These are phyloP conservation scores for Xylaria hypoxylon DNA, from an alignment of 2,329 filamentous ascomycete species.

Conservation along the genomic window DNA sequence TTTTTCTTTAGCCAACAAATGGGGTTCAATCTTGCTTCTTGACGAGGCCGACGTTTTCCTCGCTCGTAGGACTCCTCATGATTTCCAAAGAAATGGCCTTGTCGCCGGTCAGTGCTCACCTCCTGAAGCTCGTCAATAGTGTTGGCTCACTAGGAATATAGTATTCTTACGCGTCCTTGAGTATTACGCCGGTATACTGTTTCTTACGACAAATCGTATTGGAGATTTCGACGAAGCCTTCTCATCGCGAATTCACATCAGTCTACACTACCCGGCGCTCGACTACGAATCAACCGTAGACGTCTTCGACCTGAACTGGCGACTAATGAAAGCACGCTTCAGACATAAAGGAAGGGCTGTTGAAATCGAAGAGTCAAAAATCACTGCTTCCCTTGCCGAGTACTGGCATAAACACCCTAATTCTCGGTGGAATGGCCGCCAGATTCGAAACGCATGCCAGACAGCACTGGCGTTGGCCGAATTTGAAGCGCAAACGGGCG, in stretches of 20 bases:
- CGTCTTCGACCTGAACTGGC: constrained; percentile 37
- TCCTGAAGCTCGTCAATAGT: too few species aligned
- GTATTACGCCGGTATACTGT: constrained; percentile 54
- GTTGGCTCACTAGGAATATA: too few species aligned
- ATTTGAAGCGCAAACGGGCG: constrained; percentile 40
- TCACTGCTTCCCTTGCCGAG: constrained; percentile 8
- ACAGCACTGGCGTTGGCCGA: constrained; percentile 42
- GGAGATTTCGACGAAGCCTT: constrained; percentile 58
- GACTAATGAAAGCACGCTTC: constrained; percentile 29
- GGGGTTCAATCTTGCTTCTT: constrained; percentile 36
- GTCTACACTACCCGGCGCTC: constrained; percentile 50
- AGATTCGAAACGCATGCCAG: constrained; percentile 46
- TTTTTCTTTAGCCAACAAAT: constrained; percentile 36
- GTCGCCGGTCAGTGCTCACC: too few species aligned
- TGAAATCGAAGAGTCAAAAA: constrained; percentile 3
- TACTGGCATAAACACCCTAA: too few species aligned
- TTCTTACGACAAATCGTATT: constrained; percentile 57
- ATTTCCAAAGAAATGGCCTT: too few species aligned
- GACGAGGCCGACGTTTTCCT: constrained; percentile 43
- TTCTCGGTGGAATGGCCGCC: constrained; percentile 43
- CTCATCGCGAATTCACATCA: constrained; percentile 53
- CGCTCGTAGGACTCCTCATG: too few species aligned
- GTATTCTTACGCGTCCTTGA: constrained; percentile 36
- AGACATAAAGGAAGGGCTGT: constrained; percentile 7
- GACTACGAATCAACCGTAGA: constrained; percentile 28